Evolutionary conservation across 257 asterid genomes (phyloP).

Genomic region (Prunella vulgaris): DNA sequence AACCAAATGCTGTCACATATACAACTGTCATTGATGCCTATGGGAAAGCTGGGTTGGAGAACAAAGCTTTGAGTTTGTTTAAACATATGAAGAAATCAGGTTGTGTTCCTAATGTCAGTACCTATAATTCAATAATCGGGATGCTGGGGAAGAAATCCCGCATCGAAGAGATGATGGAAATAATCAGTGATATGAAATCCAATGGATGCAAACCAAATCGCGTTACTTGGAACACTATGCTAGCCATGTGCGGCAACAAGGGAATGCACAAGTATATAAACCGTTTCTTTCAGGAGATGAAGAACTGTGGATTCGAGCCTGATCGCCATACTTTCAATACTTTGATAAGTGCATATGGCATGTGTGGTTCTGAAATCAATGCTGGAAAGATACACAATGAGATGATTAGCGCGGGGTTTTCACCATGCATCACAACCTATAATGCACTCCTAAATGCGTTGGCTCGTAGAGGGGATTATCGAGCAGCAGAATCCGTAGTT

Average conservation of each 20-base stretch:
- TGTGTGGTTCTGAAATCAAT: conserved; percentile 68
- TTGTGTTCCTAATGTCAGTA: conserved; percentile 88
- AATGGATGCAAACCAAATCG: conserved; percentile 80
- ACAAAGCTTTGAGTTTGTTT: conserved; percentile 65
- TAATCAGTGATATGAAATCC: conserved; percentile 68
- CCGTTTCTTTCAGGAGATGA: conserved; percentile 77
- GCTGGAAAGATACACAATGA: conserved; percentile 72
- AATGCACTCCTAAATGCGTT: conserved; percentile 85
- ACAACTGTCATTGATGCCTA: conserved; percentile 94
- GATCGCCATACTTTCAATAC: conserved; percentile 85
- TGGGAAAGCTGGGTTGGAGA: conserved; percentile 80
- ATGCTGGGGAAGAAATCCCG: conserved; percentile 90
- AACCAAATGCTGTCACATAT: conserved; percentile 83
- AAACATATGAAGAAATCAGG: conserved; percentile 76
- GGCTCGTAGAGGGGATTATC: conserved; percentile 84
- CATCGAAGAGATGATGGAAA: conserved; percentile 77
- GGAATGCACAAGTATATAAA: conserved; percentile 79
- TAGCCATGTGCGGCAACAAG: conserved; percentile 73
- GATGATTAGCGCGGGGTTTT: conserved; percentile 80
- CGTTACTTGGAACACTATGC: conserved; percentile 92
- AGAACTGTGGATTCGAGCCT: conserved; percentile 86
- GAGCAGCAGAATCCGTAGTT: conserved; percentile 61
- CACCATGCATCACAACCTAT: conserved; percentile 76
- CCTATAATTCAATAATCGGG: conserved; percentile 83
- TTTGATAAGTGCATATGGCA: conserved; percentile 81